phyloP scores from a whole-genome alignment of 1,284 basidiomycete genomes.

The Boletellus deceptivus region DNA sequence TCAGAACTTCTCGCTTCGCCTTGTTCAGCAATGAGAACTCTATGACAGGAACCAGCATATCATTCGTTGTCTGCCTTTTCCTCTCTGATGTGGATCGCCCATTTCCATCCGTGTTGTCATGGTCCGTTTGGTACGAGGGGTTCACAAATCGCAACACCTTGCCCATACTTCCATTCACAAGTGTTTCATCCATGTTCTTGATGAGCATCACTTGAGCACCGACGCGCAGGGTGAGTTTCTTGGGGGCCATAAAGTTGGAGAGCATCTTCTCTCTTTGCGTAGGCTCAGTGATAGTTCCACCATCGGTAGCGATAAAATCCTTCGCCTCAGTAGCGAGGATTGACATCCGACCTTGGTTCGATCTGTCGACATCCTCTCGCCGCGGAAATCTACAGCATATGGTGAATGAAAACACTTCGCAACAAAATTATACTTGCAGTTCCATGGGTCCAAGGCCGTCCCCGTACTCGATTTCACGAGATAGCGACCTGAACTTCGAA shows the following conservation, averaged over 20 bases:
- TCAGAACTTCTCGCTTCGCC: slow-evolving; percentile 52
- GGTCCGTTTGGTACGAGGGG: slow-evolving; percentile 29
- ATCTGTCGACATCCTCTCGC: slow-evolving; percentile 81
- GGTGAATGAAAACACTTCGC: slow-evolving; percentile 2
- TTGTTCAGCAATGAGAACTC: slow-evolving; percentile 71
- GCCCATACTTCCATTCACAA: slow-evolving; percentile 76
- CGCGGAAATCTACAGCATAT: slow-evolving; percentile 65
- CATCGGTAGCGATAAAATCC: slow-evolving; percentile 50
- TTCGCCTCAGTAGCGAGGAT: slow-evolving; percentile 44
- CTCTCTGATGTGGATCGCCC: slow-evolving; percentile 26
- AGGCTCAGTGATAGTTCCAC: slow-evolving; percentile 50
- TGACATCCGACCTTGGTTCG: slow-evolving; percentile 67
- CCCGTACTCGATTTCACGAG: slow-evolving; percentile 56
- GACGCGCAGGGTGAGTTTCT: slow-evolving; percentile 53
- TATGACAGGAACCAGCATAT: slow-evolving; percentile 65
- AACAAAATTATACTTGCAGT: slow-evolving; percentile 45
- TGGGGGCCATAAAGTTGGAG: slow-evolving; percentile 72
- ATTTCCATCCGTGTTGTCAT: slow-evolving; percentile 35
- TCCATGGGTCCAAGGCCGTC: slow-evolving; percentile 83
- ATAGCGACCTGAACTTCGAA: slow-evolving; percentile 58
- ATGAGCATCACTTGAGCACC: slow-evolving; percentile 59
- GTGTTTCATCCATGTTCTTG: slow-evolving; percentile 69
- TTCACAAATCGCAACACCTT: slow-evolving; percentile 55
- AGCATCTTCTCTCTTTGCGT: slow-evolving; percentile 64
- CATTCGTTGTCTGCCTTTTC: slow-evolving; percentile 31